These are phyloP conservation scores for Allium fistulosum DNA, from an alignment of 106 monocot species.

Conservation along the genomic window DNA sequence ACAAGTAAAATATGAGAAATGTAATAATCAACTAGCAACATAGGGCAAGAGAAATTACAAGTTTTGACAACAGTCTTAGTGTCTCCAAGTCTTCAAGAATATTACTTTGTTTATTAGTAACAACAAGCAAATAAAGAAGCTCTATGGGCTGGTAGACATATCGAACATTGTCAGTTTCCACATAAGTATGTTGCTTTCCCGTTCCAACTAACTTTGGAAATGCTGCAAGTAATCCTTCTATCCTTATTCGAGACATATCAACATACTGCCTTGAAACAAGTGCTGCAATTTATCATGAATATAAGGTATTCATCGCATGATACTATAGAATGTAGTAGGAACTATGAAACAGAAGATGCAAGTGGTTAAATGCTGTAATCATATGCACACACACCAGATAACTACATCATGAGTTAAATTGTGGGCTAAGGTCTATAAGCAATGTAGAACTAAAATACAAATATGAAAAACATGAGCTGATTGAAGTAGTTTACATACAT, in stretches of 20 bases:
- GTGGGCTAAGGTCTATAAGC: not conserved
- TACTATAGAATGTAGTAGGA: not conserved
- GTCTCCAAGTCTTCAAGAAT: slow-evolving; percentile 92
- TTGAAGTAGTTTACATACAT: too few species aligned
- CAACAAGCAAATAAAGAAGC: slow-evolving; percentile 70
- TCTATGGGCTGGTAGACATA: slow-evolving; percentile 99
- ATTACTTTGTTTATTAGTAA: slow-evolving; percentile 96
- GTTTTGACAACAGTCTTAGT: slow-evolving; percentile 74
- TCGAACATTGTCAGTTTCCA: slow-evolving; percentile 97
- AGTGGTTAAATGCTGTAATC: not conserved
- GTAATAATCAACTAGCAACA: not conserved
- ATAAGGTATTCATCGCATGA: not conserved
- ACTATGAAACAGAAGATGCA: not conserved
- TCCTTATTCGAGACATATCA: slow-evolving; percentile 93
- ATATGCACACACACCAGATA: not conserved
- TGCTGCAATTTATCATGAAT: slow-evolving; percentile 41
- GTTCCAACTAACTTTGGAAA: slow-evolving; percentile 94
- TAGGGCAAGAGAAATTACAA: slow-evolving; percentile 43
- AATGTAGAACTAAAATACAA: not conserved
- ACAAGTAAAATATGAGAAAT: too few species aligned
- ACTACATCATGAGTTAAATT: not conserved
- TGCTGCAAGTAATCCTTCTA: slow-evolving; percentile 95
- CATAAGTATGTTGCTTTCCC: slow-evolving; percentile 95
- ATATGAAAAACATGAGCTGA: not conserved
- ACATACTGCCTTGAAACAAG: slow-evolving; percentile 97